Evolutionary conservation across 2,329 filamentous ascomycete species (phyloP), one percentile per base, ranked within the genome.

Genomic region (Rutstroemia sp.): DNA sequence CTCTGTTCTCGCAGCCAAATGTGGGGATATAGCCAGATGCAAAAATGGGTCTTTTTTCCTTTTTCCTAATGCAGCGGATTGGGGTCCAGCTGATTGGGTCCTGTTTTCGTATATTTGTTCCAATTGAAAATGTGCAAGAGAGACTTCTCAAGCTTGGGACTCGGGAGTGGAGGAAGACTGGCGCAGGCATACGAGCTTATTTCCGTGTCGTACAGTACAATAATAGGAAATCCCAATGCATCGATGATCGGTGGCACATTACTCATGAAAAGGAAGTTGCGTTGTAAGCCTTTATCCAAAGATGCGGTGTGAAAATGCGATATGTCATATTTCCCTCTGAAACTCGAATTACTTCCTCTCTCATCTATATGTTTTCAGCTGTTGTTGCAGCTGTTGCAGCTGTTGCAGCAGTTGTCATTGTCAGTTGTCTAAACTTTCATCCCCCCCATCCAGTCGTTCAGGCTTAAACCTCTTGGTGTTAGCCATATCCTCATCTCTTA

Each of bases 251-350:
- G 48, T 47, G 37, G 23, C 41, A 46, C 19, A 44, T 23, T 25
- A 25, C 49, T 54, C 52, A 16, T 51, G 38, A 44, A 53, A 44
- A 53, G 7, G 18, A 34, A n/a, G 21, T 21, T 10, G 37, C 23
- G 25, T 37, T 30, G n/a, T 41, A 14, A 49, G 12, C 34, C 52
- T 25, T 44, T 46, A 49, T 55, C 46, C 52, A 37, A 37, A 49
- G 6, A 50, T 49, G 52, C 53, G 39, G 38, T 55, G 46, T 21
- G 8, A 34, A 55, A 47, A 44, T 23, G 21, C 16, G 53, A 55
- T 27, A 18, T 51, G 27, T 55, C 53, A 45, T 16, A 23, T 55
- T 51, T 25, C 25, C 25, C 19, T 10, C 19, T 42, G n/a, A 18
- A 18, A 42, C 16, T 42, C 16, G 6, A 42, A n/a, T 42, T 8